Evolutionary conservation across 2,329 filamentous ascomycete genomes (phyloP), one percentile per base, ranked within the genome.

Genomic region (Talaromyces rugulosus): DNA sequence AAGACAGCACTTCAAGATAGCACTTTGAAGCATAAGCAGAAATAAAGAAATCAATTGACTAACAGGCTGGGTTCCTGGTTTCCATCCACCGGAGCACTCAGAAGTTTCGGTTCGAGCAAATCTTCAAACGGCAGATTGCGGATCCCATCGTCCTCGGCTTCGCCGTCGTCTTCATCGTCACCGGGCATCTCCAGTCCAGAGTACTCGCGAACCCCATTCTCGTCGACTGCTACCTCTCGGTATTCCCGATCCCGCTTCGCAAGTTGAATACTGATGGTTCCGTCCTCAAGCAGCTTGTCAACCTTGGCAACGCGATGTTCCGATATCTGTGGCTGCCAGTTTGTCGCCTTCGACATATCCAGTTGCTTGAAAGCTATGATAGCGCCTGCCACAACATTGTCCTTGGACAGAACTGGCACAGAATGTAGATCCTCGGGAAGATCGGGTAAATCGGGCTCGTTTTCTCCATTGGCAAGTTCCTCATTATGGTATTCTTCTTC

Each of bases 171-270:
- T n/a, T 57, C 12, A 3, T 61, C 59, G 11, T 86, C 85, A 6
- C 87, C 83, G 0, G 89, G 88, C 67, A 87, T 87, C 68, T 96
- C 91, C 66, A 96, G 95, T 62, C 87, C 90, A 64, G 84, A 87
- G 68, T 94, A 96, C 9, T 91, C 75, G 9, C 91, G 83, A 64
- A 89, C 81, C 0, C 91, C 92, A 0, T 89, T 88, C 44, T 83
- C 76, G 11, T 94, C 87, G 66, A 87, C 87, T 31, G 18, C 31
- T 18, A 77, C 73, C 65, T 87, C 72, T 34, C 52, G 62, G 59
- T 84, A 82, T 5, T 82, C 75, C 55, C 88, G 79, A 70, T 96
- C 90, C 31, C 90, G 84, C 64, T 83, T 82, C 2, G 92, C 91
- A 2, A 96, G 81, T 11, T 82, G 80, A 4, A 96, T 77, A 27